Conservation (phyloP, 768 basidiomycete genomes). For the Pleurotus pulmonarius region DNA sequence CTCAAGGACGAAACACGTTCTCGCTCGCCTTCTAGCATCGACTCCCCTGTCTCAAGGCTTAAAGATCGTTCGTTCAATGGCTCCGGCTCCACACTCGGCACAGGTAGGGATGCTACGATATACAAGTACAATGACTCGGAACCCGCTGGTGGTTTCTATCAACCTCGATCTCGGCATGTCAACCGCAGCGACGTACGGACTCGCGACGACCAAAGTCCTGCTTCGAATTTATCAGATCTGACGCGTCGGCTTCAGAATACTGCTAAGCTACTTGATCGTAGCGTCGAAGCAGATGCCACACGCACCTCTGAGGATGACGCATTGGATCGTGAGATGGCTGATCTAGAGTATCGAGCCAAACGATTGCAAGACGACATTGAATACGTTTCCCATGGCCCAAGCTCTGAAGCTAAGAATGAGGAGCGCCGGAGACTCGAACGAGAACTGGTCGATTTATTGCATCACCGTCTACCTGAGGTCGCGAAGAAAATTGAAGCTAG, state of each 20-base stretch:
- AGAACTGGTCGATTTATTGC: conserved; percentile 80
- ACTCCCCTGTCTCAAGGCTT: conserved; percentile 54
- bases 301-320: conserved; percentile 82
- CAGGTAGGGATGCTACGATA: conserved; percentile 81
- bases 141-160: conserved; percentile 66
- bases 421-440: conserved; percentile 85
- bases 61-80: conserved; percentile 72
- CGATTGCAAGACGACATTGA: conserved; percentile 91
- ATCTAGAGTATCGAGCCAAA: conserved; percentile 80
- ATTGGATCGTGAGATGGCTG: conserved; percentile 86
- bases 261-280: conserved; percentile 74
- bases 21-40: conserved; percentile 52
- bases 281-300: conserved; percentile 55
- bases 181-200: conserved; percentile 81
- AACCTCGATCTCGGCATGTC: conserved; percentile 77
- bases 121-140: conserved; percentile 78
- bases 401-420: conserved; percentile 71
- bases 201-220: conserved; percentile 57
- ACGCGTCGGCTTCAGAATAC: conserved; percentile 80
- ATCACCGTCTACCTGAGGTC: conserved; percentile 88
- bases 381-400: conserved; percentile 74
- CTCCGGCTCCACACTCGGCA: conserved; percentile 46
- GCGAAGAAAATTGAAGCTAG: conserved; percentile 79
- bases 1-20: conserved; percentile 83
- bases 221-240: conserved; percentile 79